Base-by-base conservation (phyloP, 345 rosid species). In the Sonneratia caseolaris region DNA sequence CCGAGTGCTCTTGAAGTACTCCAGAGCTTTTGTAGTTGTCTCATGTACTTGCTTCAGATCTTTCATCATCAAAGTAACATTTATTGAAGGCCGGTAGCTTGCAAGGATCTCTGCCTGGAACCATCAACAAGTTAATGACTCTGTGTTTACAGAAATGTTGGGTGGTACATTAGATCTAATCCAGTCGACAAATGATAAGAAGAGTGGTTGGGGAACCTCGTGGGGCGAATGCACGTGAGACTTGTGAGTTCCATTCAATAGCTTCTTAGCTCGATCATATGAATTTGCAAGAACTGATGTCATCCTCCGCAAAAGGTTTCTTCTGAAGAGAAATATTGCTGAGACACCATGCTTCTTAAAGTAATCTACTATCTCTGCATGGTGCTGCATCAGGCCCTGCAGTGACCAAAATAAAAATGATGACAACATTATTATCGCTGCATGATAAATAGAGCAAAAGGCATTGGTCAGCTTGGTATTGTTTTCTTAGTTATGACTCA, bases 71-170 rank as follows among this genome's bases (percentile, higher is more conserved):
- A 82, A 75, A 3, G 85, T 85, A 21, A 97, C 77, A 76, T 92
- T 89, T 74, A 96, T 79, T 9, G 69, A 70, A 71, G 99, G 97
- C 75, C 89, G 92, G 82, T 92, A 96, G 1, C 82, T 86, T 12
- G 99, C 99, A 70, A 96, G 89, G 77, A 92, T 87, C 79, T 86
- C 97, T 32, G 99, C 99, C 99, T 95, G 91, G 75, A 84, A 80
- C 64, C 77, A 35, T 62, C 65, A 62, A n/a, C 8, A 2, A 62
- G 66, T 24, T 13, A 62, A 62, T 3, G 13, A 13, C 51, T 9
- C 5, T 27, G 37, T 48, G 70, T 47, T 49, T 53, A n/a, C 21
- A 45, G 12, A 45, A n/a, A 13, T 27, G 13, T 3, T 27, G 37
- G 0, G 14, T 14, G 27, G 27, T 32, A 62, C 13, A 62, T 32